These are phyloP conservation scores for Sungouiozyma ichnusensis DNA, from an alignment of 805 yeast genomes.

Conservation along the genomic window DNA sequence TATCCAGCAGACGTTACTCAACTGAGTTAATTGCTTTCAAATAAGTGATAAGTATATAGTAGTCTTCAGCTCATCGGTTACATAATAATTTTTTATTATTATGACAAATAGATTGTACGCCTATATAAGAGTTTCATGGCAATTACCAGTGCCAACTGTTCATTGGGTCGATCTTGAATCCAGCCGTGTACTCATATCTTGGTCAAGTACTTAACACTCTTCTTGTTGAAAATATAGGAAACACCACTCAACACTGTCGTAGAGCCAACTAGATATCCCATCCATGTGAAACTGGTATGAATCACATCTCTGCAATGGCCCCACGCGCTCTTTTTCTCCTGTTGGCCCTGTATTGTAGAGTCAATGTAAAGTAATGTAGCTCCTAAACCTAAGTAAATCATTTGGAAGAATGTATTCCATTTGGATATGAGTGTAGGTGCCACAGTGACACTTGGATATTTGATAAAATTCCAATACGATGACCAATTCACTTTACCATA, in stretches of 20 bases:
- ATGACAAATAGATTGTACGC: too few relatives aligned
- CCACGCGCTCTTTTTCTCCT: slow-evolving; percentile 2
- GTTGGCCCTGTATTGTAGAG: slow-evolving; percentile 6
- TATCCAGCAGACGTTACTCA: not conserved
- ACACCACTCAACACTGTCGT: slow-evolving; percentile 75
- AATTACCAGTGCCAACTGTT: too few relatives aligned
- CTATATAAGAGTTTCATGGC: too few relatives aligned
- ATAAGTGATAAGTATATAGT: too few relatives aligned
- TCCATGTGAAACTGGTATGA: slow-evolving; percentile 12
- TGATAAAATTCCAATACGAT: slow-evolving; percentile 61
- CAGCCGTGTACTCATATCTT: not conserved
- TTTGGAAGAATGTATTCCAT: slow-evolving; percentile 83
- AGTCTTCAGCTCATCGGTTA: not conserved
- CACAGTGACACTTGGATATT: slow-evolving; percentile 76
- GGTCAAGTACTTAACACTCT: slow-evolving; percentile 38
- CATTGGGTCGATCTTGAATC: too few relatives aligned
- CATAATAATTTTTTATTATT: not conserved
- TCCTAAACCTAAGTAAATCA: slow-evolving; percentile 69
- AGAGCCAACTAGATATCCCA: slow-evolving; percentile 47
- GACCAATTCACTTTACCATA: slow-evolving; percentile 36
- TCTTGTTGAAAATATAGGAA: slow-evolving; percentile 59
- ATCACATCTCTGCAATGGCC: slow-evolving; percentile 1
- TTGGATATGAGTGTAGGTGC: slow-evolving; percentile 81
- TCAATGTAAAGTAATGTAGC: slow-evolving; percentile 31
- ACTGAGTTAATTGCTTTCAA: too few relatives aligned